phyloP scores from a whole-genome alignment of 352 stramenopile genomes.

The Pythium oligandrum region DNA sequence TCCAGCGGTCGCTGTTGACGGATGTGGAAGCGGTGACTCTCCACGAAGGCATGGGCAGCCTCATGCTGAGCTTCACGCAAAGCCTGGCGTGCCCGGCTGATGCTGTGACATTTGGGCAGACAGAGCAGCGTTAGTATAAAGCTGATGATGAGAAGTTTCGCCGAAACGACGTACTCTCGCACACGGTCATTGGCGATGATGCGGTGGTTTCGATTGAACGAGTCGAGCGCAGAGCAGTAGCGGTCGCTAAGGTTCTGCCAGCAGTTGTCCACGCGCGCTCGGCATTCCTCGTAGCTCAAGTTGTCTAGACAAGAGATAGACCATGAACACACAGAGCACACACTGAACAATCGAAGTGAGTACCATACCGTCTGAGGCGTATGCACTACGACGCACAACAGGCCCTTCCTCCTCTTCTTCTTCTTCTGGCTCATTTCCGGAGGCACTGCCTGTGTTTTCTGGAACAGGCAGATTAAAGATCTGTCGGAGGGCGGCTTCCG shows the following conservation, averaged over 20 bases:
- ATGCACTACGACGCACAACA: background rate
- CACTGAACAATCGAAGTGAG: slow-evolving; percentile 13
- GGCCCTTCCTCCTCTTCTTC: slow-evolving; percentile 18
- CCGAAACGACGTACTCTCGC: slow-evolving; percentile 38
- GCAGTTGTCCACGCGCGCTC: slow-evolving; percentile 45
- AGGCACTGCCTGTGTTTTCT: too few species aligned
- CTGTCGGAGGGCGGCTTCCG: slow-evolving; percentile 56
- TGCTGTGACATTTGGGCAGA: slow-evolving; percentile 18
- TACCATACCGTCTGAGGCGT: background rate
- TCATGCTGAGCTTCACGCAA: slow-evolving; percentile 60
- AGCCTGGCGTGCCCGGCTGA: slow-evolving; percentile 40
- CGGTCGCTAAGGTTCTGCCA: slow-evolving; percentile 49
- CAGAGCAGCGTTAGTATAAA: background rate
- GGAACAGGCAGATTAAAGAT: slow-evolving; percentile 45
- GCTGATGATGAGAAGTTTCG: background rate
- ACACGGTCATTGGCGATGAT: slow-evolving; percentile 49
- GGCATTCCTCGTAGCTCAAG: slow-evolving; percentile 47
- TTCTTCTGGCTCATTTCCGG: slow-evolving; percentile 1
- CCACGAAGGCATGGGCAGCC: slow-evolving; percentile 59
- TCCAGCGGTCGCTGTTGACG: slow-evolving; percentile 54
- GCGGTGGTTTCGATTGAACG: slow-evolving; percentile 50
- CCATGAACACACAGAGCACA: background rate
- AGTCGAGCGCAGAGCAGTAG: slow-evolving; percentile 51
- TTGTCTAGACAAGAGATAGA: slow-evolving; percentile 18
- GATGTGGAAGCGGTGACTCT: slow-evolving; percentile 39